Evolutionary conservation across 73 alveolate genomes (phyloP).

Genomic region (Symbiodinium natans): DNA sequence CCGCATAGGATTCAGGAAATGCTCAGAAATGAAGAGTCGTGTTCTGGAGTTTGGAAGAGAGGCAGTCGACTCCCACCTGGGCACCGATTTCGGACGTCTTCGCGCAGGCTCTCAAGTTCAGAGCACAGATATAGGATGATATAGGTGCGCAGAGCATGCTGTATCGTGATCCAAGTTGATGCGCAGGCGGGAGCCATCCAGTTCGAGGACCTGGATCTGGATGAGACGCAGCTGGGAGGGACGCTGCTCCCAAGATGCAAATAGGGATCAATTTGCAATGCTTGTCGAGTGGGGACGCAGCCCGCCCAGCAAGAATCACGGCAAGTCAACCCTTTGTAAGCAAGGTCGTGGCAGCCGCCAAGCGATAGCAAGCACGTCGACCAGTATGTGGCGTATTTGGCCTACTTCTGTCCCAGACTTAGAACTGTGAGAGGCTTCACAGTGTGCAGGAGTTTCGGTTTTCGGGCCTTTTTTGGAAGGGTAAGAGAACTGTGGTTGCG

Average conservation of each 20-base stretch:
- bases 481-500: too few relatives aligned
- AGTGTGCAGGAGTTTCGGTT: too few relatives aligned
- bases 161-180: neutral
- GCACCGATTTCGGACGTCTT: constrained; percentile 50
- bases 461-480: too few relatives aligned
- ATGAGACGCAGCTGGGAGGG: constrained; percentile 32
- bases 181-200: constrained; percentile 2
- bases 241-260: neutral
- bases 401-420: constrained; percentile 34
- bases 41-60: neutral
- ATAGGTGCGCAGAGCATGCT: too few relatives aligned
- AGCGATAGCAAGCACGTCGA: constrained; percentile 41
- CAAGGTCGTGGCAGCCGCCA: constrained; percentile 58
- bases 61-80: constrained; percentile 47
- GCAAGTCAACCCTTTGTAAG: too few relatives aligned
- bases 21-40: too few relatives aligned
- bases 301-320: too few relatives aligned
- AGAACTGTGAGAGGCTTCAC: too few relatives aligned
- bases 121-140: too few relatives aligned
- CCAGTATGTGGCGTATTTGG: constrained; percentile 35
- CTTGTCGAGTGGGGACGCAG: too few relatives aligned
- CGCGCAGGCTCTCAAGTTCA: constrained; percentile 33
- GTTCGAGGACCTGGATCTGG: constrained; percentile 37
- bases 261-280: neutral
- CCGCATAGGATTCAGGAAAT: too few relatives aligned